Evolutionary conservation across 495 filamentous ascomycete genomes (phyloP).

Genomic region (Massariosphaeria phaeospora): DNA sequence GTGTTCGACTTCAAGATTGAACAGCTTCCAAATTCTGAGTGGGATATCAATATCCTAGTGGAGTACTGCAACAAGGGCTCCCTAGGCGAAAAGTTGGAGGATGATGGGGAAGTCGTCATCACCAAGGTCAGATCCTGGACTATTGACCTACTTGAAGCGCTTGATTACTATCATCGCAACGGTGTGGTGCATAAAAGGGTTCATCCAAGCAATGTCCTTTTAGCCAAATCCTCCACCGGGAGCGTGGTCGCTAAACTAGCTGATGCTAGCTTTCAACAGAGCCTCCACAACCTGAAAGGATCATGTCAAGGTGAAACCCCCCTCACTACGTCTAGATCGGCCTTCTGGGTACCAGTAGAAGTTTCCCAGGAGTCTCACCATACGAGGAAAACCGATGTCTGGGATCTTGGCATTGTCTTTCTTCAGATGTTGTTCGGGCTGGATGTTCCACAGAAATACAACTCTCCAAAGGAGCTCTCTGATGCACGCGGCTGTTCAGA

Average conservation of each 20-base stretch:
- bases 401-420: slow-evolving; percentile 86
- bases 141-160: slow-evolving; percentile 80
- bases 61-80: slow-evolving; percentile 78
- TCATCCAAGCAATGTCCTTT: slow-evolving; percentile 68
- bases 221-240: slow-evolving; percentile 56
- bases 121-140: slow-evolving; percentile 77
- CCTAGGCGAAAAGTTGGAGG: slow-evolving; percentile 71
- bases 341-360: slow-evolving; percentile 82
- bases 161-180: slow-evolving; percentile 79
- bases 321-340: slow-evolving; percentile 51
- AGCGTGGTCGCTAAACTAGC: slow-evolving; percentile 59
- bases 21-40: slow-evolving; percentile 42
- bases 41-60: slow-evolving; percentile 77
- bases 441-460: slow-evolving; percentile 67
- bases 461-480: slow-evolving; percentile 66
- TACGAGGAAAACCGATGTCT: slow-evolving; percentile 83
- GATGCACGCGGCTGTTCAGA: slow-evolving; percentile 61
- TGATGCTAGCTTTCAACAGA: slow-evolving; percentile 62
- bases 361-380: slow-evolving; percentile 55
- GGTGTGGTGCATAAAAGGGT: slow-evolving; percentile 77
- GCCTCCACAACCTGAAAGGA: slow-evolving; percentile 55
- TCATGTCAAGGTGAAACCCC: slow-evolving; percentile 42
- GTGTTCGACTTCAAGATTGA: slow-evolving; percentile 75
- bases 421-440: slow-evolving; percentile 92
- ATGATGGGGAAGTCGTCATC: slow-evolving; percentile 65